Percentiles rank a stretch among this genome's conserved stretches.
Evolutionary conservation across 225 moss, liverwort and hornwort genomes (phyloP).

Genomic region (Sphagnum contortum): DNA sequence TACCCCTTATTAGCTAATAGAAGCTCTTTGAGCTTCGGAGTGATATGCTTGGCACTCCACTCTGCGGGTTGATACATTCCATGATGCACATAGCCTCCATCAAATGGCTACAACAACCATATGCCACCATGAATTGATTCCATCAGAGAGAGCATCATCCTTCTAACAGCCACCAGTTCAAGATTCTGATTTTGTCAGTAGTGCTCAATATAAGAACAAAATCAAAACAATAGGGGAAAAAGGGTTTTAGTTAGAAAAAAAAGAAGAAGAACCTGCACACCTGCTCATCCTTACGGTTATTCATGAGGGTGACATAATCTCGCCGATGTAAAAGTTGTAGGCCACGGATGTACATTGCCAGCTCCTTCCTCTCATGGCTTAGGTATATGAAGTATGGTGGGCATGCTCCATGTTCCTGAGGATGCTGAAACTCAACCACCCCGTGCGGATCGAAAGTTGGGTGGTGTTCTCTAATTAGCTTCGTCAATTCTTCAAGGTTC

Average conservation of each 20-base stretch:
- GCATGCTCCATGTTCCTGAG: constrained; percentile 27
- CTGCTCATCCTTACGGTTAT: constrained; percentile 58
- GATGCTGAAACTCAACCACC: constrained; percentile 48
- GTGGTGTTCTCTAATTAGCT: constrained; percentile 42
- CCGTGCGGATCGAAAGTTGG: constrained; percentile 33
- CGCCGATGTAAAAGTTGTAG: constrained; percentile 51
- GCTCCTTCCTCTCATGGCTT: constrained; percentile 45
- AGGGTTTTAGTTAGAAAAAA: too few relatives aligned
- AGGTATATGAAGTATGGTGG: constrained; percentile 64
- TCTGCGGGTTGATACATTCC: constrained; percentile 58
- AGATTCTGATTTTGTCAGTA: too few relatives aligned
- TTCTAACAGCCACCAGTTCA: too few relatives aligned
- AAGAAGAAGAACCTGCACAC: constrained; percentile 16
- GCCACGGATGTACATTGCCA: constrained; percentile 70
- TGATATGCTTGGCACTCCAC: constrained; percentile 42
- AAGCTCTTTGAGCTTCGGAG: constrained; percentile 35
- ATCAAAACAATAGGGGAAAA: too few relatives aligned
- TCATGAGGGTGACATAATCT: constrained; percentile 52
- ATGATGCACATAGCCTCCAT: constrained; percentile 57
- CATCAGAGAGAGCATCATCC: too few relatives aligned
- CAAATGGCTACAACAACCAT: constrained; percentile 36
- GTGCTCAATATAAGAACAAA: too few relatives aligned
- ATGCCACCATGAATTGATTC: not conserved
- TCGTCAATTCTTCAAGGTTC: constrained; percentile 33
- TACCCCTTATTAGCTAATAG: constrained; percentile 45